Evolutionary conservation across 345 rosid species (phyloP), one percentile per base, ranked within the genome.

Genomic region (Alliaria petiolata): DNA sequence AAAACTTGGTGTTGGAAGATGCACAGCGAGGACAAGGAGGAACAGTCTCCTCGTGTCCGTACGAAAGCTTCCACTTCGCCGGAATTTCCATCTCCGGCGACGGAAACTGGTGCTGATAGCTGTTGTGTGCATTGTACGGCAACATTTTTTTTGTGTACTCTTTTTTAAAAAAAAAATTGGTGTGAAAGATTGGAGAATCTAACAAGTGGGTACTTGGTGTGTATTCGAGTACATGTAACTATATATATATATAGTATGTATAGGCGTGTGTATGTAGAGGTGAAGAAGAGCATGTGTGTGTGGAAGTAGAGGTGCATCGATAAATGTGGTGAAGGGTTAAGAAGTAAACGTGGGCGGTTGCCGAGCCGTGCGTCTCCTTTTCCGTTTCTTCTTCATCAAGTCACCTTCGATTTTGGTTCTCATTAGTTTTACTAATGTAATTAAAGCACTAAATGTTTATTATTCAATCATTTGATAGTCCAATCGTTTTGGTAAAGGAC

Each of bases 11-110:
- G 82, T 90, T 84, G 35, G 95, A 13, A 25, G 98, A 92, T 16
- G 92, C 86, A 53, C 98, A 92, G 1, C 98, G 92, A 15, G 98
- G 98, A 65, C 98, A 92, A 40, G 80, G 78, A 2, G 96, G 96
- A 16, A 87, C 92, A 30, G 72, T 65, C 53, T 61, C 30, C 52
- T 88, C 86, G 10, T 88, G 83, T 7, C 40, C 70, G n/a, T 77
- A 69, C 20, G 85, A 12, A 50, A 69, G 70, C 65, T 55, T 76
- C 75, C 79, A 76, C 10, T 76, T 76, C 13, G 4, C 70, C 13
- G 79, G 56, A 38, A 59, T 43, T 7, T 76, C 79, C 7, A 62
- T 62, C 65, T 76, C 79, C 30, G 75, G 45, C 16, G 59, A 69
- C 0, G 65, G 53, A 30, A 75, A 54, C 79, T 76, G 79, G 40